Base-by-base conservation (phyloP, 345 rosid species). In the Brassica carinata region DNA sequence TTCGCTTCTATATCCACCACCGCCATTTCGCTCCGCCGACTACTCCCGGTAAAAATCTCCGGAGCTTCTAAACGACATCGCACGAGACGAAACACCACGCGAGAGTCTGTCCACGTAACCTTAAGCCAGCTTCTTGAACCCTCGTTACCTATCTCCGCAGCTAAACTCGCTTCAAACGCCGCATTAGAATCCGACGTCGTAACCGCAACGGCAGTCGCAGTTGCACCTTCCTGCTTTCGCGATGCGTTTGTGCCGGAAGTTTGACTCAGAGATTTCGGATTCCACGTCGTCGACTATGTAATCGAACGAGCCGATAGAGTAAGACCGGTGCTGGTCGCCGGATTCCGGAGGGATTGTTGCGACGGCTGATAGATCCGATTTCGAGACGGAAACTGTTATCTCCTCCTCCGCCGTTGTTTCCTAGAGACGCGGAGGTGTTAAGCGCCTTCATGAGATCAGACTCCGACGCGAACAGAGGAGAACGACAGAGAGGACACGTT, bases 401-500 rank as follows among this genome's bases (percentile, higher is more conserved):
- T 18, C 78, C 80, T 18, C 78, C 80, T 36, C 55, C 48, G 48
- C 2, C 2, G 55, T 13, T 48, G 55, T 48, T 48, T 51, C 58
- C 57, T 1, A 48, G 57, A 48, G 57, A 14, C 3, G 73, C 13
- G 8, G 73, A 70, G 31, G 51, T 71, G 31, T 31, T 23, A 10
- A 89, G 69, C 2, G 91, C 53, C 79, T 89, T 92, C 51, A 86
- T 76, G 48, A 93, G 57, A 79, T 91, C 94, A 2, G 96, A 82
- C 0, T 92, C 94, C 6, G 97, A 83, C n/a, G 88, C 88, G 64
- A 82, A 84, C 67, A 92, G 82, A 5, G 92, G 78, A 38, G 96
- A 93, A 4, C 98, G 98, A 61, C 98, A 96, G 27, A 96, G 90
- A 11, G 99, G 99, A 83, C 99, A 96, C 0, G 97, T 89, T 9